phyloP scores from a whole-genome alignment of 1,139 yeast species.

The Pichia sp. region DNA sequence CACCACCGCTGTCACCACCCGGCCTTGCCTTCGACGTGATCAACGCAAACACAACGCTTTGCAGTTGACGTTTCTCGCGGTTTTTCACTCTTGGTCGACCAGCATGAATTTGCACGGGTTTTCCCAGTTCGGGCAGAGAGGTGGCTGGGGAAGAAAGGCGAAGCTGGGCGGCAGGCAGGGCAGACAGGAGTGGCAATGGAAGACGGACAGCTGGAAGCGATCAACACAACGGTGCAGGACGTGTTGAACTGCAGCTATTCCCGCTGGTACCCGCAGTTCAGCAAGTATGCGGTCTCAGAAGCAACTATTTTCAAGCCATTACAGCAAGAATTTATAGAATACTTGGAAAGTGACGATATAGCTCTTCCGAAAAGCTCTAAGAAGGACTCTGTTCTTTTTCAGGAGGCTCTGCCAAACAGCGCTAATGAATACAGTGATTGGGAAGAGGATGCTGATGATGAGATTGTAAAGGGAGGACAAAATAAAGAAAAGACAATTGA shows the following conservation, averaged over 20 bases:
- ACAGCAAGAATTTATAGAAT: slow-evolving; percentile 62
- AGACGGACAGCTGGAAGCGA: slow-evolving; percentile 25
- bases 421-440: slow-evolving; percentile 70
- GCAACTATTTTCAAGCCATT: slow-evolving; percentile 57
- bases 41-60: too few species aligned
- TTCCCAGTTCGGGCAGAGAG: too few species aligned
- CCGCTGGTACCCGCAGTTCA: slow-evolving; percentile 60
- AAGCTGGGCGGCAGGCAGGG: too few species aligned
- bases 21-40: too few species aligned
- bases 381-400: slow-evolving; percentile 31
- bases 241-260: slow-evolving; percentile 67
- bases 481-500: slow-evolving; percentile 22
- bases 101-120: too few species aligned
- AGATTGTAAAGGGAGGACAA: neutral
- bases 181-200: too few species aligned
- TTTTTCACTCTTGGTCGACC: too few species aligned
- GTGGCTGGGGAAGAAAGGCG: too few species aligned
- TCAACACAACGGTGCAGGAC: slow-evolving; percentile 43
- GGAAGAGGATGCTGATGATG: slow-evolving; percentile 36
- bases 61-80: too few species aligned
- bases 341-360: slow-evolving; percentile 73
- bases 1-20: too few species aligned
- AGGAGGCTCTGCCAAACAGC: slow-evolving; percentile 38
- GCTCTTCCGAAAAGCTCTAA: slow-evolving; percentile 47
- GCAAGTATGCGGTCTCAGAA: slow-evolving; percentile 40